Percentiles rank a stretch among this genome's conserved stretches.
Evolutionary conservation across 352 stramenopile genomes (phyloP).

Genomic region (Phytophthora constricta): DNA sequence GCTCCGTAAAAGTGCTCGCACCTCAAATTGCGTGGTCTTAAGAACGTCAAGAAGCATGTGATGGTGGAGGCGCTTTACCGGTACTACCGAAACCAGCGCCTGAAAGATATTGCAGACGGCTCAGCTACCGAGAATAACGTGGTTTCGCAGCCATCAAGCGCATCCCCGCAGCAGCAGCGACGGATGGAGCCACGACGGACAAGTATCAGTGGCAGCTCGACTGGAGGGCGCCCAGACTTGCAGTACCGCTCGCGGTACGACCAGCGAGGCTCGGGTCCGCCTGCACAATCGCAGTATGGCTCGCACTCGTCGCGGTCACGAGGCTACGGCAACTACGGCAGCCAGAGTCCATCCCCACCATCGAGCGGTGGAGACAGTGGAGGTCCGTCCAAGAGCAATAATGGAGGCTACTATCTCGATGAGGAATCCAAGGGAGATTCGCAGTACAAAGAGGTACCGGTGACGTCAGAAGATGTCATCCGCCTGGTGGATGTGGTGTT

Average conservation of each 20-base stretch:
- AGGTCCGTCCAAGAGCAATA: slow-evolving; percentile 18
- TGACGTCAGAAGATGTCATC: slow-evolving; percentile 80
- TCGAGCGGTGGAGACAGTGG: slow-evolving; percentile 42
- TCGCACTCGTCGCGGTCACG: slow-evolving; percentile 24
- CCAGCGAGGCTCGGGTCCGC: slow-evolving; percentile 14
- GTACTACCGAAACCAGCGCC: slow-evolving; percentile 74
- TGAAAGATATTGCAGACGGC: slow-evolving; percentile 49
- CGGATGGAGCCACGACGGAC: slow-evolving; percentile 19
- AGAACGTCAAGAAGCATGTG: slow-evolving; percentile 89
- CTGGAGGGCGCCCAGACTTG: slow-evolving; percentile 16
- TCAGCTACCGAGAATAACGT: slow-evolving; percentile 5
- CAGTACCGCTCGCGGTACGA: slow-evolving; percentile 39
- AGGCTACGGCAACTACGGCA: slow-evolving; percentile 38
- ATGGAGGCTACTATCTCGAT: slow-evolving; percentile 35
- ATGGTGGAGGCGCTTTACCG: slow-evolving; percentile 85
- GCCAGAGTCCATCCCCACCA: slow-evolving; percentile 37
- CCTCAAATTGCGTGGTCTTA: slow-evolving; percentile 78
- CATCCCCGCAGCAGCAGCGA: slow-evolving; percentile 21
- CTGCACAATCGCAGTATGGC: slow-evolving; percentile 22
- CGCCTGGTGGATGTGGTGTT: slow-evolving; percentile 78
- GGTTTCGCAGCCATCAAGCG: slow-evolving; percentile 10
- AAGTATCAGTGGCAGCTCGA: slow-evolving; percentile 18
- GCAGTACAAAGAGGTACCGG: slow-evolving; percentile 62
- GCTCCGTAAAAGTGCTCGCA: slow-evolving; percentile 84
- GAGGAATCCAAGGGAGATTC: slow-evolving; percentile 45